Base-by-base conservation (phyloP, 768 basidiomycete species). In the Pleurotus platypus region DNA sequence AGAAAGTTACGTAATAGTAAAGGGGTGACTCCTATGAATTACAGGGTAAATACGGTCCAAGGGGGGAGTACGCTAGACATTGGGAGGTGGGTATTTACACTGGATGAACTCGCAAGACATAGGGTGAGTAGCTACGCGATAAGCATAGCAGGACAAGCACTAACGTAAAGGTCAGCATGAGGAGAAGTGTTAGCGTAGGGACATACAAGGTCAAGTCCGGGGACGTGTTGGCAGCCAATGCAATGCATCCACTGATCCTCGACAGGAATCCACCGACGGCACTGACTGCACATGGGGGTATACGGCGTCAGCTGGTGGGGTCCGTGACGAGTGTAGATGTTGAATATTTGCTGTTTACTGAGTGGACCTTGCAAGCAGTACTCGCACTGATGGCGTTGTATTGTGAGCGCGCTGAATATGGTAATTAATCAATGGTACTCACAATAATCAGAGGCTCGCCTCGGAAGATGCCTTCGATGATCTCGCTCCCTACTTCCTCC, bases 161-260 rank as follows among this genome's bases (percentile, higher is more conserved):
- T 51, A 16, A n/a, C 4, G 8, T 13, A 11, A 35, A 15, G 35
- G 7, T 35, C 2, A 35, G 49, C 16, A 11, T 2, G 15, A 1
- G 12, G 15, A n/a, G 15, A 16, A 24, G 15, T 16, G 15, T 24
- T 5, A 27, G 13, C 11, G 16, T 26, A 37, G 13, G 16, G 1
- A 54, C 51, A 11, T 20, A 54, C 51, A 7, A 54, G 51, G 26
- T 54, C 51, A 40, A 54, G 20, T n/a, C 38, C 51, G 22, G 51
- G 37, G 22, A 22, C 39, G 24, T 54, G 51, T 42, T 54, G 9
- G 22, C 51, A 54, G 11, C 39, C 51, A 42, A 54, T 54, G 16
- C 51, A 54, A 18, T 54, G 51, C 51, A 54, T 54, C 51, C 51
- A 54, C n/a, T 26, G 16, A 12, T 22, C 39, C n/a, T 26, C 38